A percentile compares a stretch with the other conserved stretches of the same genome.
These are phyloP conservation scores for Boletales sp. DNA, from an alignment of 768 basidiomycete genomes.

Conservation along the genomic window DNA sequence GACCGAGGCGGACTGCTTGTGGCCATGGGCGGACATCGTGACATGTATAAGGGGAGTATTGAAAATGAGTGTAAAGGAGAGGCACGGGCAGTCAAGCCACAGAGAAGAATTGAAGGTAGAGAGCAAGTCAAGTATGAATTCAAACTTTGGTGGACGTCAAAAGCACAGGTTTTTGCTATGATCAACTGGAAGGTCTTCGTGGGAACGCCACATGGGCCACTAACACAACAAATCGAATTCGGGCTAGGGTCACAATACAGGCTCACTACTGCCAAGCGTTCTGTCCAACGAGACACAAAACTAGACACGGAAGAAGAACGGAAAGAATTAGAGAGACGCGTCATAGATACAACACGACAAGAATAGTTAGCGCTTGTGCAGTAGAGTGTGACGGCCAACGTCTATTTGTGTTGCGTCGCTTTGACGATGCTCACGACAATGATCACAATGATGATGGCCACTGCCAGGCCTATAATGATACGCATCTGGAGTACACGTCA, in stretches of 20 bases:
- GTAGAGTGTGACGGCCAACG: constrained; percentile 3
- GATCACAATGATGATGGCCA: constrained; percentile 88
- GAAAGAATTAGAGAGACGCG: constrained; percentile 28
- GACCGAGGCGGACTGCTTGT: constrained; percentile 59
- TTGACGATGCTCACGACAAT: constrained; percentile 95
- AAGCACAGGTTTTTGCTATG: constrained; percentile 6
- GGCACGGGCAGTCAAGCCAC: constrained; percentile 34
- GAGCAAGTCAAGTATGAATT: not conserved
- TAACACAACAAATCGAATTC: constrained; percentile 25
- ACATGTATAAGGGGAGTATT: constrained; percentile 28
- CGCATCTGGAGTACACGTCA: constrained; percentile 64
- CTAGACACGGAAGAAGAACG: constrained; percentile 18
- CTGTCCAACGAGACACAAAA: constrained; percentile 13
- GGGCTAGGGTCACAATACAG: constrained; percentile 13
- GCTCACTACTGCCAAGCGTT: constrained; percentile 5
- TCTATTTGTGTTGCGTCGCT: constrained; percentile 54
- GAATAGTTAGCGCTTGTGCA: constrained; percentile 18
- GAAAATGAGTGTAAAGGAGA: constrained; percentile 24
- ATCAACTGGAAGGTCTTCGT: constrained; percentile 8
- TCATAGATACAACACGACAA: constrained; percentile 46
- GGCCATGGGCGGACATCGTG: constrained; percentile 49
- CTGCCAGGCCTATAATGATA: constrained; percentile 89
- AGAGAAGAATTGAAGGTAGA: constrained; percentile 11
- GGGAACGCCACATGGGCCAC: constrained; percentile 12
- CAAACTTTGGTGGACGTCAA: constrained; percentile 5